phyloP scores from a whole-genome alignment of 768 basidiomycete genomes.

The Lactarius evosmus region DNA sequence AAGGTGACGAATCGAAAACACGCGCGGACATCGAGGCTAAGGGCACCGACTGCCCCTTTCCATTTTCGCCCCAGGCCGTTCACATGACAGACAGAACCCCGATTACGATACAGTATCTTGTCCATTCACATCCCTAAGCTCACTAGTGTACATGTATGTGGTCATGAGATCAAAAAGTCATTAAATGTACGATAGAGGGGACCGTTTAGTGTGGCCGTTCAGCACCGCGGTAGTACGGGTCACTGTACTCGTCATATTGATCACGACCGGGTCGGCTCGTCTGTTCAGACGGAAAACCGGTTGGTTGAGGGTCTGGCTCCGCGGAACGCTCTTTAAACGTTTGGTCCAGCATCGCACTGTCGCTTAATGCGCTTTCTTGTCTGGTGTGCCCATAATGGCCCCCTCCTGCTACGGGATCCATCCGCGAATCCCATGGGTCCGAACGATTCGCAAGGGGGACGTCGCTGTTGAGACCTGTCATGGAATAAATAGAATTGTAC shows the following conservation, averaged over 20 bases:
- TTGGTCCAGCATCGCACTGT: conserved; percentile 20
- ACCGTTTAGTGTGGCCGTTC: background rate
- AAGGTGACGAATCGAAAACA: conserved; percentile 29
- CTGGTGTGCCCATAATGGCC: conserved; percentile 23
- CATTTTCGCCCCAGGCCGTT: conserved; percentile 9
- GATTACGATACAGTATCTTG: background rate
- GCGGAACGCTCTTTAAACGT: conserved; percentile 6
- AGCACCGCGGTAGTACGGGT: conserved; percentile 33
- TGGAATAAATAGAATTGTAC: conserved; percentile 70
- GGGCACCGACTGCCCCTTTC: conserved; percentile 26
- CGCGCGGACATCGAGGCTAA: conserved; percentile 33
- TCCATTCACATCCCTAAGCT: conserved; percentile 17
- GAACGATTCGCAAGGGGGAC: conserved; percentile 62
- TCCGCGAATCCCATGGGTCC: conserved; percentile 68
- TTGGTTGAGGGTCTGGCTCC: conserved; percentile 3
- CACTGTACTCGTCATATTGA: conserved; percentile 31
- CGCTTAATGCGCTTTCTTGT: conserved; percentile 25
- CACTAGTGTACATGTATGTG: background rate
- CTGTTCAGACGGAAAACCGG: background rate
- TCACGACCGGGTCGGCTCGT: background rate
- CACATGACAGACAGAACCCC: conserved; percentile 18
- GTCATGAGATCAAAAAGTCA: background rate
- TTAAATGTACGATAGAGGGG: background rate
- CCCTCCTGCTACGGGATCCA: conserved; percentile 29
- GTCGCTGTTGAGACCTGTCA: conserved; percentile 51